Evolutionary conservation across 306 rosid genomes (phyloP), one percentile per base, ranked within the genome.

Genomic region (Begonia loranthoides): DNA sequence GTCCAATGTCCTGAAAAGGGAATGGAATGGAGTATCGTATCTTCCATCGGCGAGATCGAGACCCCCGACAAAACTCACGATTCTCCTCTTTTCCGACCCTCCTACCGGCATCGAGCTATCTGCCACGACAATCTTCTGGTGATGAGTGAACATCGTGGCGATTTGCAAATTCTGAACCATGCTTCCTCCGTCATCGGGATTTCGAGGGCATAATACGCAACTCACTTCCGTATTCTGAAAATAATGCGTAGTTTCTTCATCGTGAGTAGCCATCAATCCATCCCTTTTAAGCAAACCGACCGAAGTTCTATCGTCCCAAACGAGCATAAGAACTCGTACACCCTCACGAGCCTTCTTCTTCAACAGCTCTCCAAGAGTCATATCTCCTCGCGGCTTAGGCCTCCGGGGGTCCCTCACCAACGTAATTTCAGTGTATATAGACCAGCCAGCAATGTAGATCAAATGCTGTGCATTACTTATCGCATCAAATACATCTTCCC

Each of bases 401-500:
- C 79, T 61, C 56, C 76, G 65, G 10, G 57, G 57, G 71, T 74
- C 79, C 50, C 79, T 61, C 39, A 74, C 24, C 60, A 74, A 57
- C 16, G 72, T 10, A 58, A 74, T 65, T 56, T 65, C 69, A 50
- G 79, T 57, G 17, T 61, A 69, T 41, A 74, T 66, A 24, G 79
- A 74, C 79, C 79, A 74, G 13, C 79, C 79, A 57, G 79, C 62
- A 51, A 74, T 69, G 51, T 74, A 74, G 62, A 74, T 74, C 64
- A 74, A 28, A 64, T 74, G 79, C 34, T 66, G 61, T 4, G 79
- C 79, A 65, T 74, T 74, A n/a, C 64, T 49, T 16, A 74, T 74
- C 21, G 76, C 79, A 62, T 74, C 79, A 58, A 74, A 74, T 43
- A 74, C 33, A 49, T 74, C 79, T 58, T 74, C 79, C 79, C 79